These are phyloP conservation scores for Alternaria brassicicola DNA, from an alignment of 2,329 filamentous ascomycete genomes.

Conservation along the genomic window DNA sequence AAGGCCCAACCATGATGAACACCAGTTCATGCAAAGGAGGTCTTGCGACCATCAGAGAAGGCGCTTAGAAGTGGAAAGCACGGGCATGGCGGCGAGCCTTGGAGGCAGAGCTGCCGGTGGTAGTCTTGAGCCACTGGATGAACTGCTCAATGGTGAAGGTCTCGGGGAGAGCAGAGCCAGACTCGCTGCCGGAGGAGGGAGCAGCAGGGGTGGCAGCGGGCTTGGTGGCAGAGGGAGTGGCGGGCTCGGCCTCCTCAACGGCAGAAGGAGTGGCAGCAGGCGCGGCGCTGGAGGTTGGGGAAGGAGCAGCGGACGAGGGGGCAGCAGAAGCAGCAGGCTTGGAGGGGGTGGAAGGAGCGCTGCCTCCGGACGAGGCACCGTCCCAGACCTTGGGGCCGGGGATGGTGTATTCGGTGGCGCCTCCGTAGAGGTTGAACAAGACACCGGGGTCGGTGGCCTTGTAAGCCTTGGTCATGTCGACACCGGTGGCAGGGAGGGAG, in stretches of 20 bases:
- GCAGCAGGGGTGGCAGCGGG: constrained; percentile 10
- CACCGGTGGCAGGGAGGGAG: constrained; percentile 42
- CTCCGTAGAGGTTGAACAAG: constrained; percentile 50
- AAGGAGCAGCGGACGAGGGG: constrained; percentile 1
- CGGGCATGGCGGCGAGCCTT: constrained; percentile 47
- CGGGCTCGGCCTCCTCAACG: constrained; percentile 7
- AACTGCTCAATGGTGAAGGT: constrained; percentile 39
- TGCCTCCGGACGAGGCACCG: constrained; percentile 26
- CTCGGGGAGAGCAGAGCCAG: constrained; percentile 33
- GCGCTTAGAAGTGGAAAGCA: constrained; percentile 45
- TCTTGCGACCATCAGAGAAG: not conserved
- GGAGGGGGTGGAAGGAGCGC: constrained; percentile 19
- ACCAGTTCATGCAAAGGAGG: constrained; percentile 15
- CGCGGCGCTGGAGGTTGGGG: constrained; percentile 10
- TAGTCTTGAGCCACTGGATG: constrained; percentile 38
- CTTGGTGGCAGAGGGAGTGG: constrained; percentile 11
- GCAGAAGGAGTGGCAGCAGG: constrained; percentile 14
- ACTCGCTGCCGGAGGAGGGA: constrained; percentile 19
- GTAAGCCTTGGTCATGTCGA: constrained; percentile 56
- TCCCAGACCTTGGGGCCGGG: constrained; percentile 49
- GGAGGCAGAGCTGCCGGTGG: constrained; percentile 26
- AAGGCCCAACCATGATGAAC: constrained; percentile 9
- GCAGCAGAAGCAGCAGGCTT: constrained; percentile 6
- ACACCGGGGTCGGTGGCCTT: constrained; percentile 49
- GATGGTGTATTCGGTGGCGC: constrained; percentile 44